These are phyloP conservation scores for Amanita exitialis DNA, from an alignment of 768 basidiomycete genomes.

Conservation along the genomic window DNA sequence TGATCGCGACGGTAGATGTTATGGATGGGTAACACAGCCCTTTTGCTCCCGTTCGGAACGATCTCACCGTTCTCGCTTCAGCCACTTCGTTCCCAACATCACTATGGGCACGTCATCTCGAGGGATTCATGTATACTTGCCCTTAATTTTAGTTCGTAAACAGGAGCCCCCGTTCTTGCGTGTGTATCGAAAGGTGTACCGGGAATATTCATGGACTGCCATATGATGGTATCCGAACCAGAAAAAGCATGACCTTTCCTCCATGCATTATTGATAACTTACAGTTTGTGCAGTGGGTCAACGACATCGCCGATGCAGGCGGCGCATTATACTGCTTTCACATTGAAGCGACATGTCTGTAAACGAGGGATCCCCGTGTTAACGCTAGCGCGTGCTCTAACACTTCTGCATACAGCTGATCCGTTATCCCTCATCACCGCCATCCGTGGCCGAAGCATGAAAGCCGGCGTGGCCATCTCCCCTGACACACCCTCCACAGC, in stretches of 20 bases:
- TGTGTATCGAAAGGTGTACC: conserved; percentile 83
- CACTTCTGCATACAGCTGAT: conserved; percentile 32
- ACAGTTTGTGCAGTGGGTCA: conserved; percentile 65
- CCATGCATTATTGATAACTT: neutral
- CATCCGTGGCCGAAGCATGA: conserved; percentile 83
- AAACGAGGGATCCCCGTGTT: neutral
- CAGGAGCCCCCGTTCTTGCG: conserved; percentile 81
- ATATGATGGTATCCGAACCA: conserved; percentile 98
- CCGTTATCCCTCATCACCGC: conserved; percentile 67
- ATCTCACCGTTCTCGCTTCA: conserved; percentile 19
- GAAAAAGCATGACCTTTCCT: conserved; percentile 48
- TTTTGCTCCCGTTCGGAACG: conserved; percentile 7
- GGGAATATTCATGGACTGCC: conserved; percentile 98
- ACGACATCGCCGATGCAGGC: conserved; percentile 92
- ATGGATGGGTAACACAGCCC: conserved; percentile 76
- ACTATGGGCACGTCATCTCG: conserved; percentile 67
- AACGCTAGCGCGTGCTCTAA: neutral
- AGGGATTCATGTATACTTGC: neutral
- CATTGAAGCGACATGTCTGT: conserved; percentile 76
- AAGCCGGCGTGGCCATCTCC: conserved; percentile 92
- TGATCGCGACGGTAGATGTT: conserved; percentile 51
- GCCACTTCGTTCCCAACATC: conserved; percentile 98
- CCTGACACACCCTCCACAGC: conserved; percentile 86
- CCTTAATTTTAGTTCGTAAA: conserved; percentile 7
- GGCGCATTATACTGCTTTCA: conserved; percentile 96